A percentile compares a stretch with the other conserved stretches of the same genome.
These are phyloP conservation scores for Lepidium africanum DNA, from an alignment of 345 rosid genomes.

Conservation along the genomic window DNA sequence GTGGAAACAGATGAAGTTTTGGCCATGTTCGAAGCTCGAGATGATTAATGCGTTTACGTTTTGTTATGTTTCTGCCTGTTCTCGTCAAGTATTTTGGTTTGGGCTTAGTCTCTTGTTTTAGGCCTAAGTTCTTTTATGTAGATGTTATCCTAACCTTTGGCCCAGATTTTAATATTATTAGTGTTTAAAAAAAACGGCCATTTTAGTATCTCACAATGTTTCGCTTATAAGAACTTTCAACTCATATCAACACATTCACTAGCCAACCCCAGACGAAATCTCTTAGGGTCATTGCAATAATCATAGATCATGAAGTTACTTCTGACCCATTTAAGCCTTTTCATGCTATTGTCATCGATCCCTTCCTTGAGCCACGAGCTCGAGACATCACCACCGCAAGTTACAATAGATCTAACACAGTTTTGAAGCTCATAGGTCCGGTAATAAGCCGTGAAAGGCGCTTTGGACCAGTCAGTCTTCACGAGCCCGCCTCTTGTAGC, in stretches of 20 bases:
- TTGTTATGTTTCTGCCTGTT: too few relatives aligned
- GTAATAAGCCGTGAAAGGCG: conserved; percentile 53
- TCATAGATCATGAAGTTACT: conserved; percentile 36
- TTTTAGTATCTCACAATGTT: too few relatives aligned
- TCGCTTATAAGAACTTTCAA: not conserved
- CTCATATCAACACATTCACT: conserved; percentile 21
- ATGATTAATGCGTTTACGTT: too few relatives aligned
- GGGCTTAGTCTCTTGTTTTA: too few relatives aligned
- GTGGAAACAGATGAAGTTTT: too few relatives aligned
- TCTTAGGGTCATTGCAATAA: conserved; percentile 28
- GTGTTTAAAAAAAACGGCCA: too few relatives aligned
- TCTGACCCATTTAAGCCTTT: conserved; percentile 45
- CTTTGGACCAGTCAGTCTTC: conserved; percentile 56
- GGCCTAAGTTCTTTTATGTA: too few relatives aligned
- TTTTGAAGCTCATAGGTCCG: conserved; percentile 36
- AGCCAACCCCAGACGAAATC: conserved; percentile 26
- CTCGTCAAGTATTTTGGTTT: too few relatives aligned
- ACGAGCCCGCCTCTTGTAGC: conserved; percentile 66
- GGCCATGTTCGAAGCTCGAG: too few relatives aligned
- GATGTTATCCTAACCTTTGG: too few relatives aligned
- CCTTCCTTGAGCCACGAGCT: conserved; percentile 34
- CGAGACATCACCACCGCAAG: conserved; percentile 11
- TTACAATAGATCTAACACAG: conserved; percentile 18
- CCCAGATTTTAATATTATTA: too few relatives aligned
- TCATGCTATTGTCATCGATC: conserved; percentile 31